Percentiles rank a stretch among this genome's conserved stretches.
Conservation (phyloP, 176 grass and related monocot genomes). For the Elaeis guineensis region DNA sequence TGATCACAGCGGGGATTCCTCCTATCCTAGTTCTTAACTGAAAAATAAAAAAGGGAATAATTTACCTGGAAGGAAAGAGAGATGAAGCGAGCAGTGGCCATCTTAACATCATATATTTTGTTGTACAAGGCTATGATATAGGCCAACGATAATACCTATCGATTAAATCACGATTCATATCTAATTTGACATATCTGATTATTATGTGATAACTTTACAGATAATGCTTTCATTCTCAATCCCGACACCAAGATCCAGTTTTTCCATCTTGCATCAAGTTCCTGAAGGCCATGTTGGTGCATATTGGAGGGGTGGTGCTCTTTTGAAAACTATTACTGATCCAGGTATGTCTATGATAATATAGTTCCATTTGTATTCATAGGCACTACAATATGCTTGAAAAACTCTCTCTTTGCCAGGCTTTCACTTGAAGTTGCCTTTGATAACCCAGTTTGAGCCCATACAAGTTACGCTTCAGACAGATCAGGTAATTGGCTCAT, state of each 20-base stretch:
- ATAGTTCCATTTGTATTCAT: not conserved
- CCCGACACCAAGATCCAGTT: slow-evolving; percentile 22
- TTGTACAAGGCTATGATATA: too few species aligned
- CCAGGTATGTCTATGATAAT: slow-evolving; percentile 43
- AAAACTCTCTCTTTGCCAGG: slow-evolving; percentile 27
- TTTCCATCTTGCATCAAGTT: slow-evolving; percentile 79
- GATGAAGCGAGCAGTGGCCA: too few species aligned
- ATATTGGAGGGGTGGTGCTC: slow-evolving; percentile 97
- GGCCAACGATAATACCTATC: too few species aligned
- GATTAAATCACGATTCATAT: too few species aligned
- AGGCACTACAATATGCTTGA: too few species aligned
- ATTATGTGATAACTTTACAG: slow-evolving; percentile 24
- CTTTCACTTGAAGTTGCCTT: slow-evolving; percentile 92
- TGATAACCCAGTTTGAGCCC: slow-evolving; percentile 82
- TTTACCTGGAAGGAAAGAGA: too few species aligned
- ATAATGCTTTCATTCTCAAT: slow-evolving; percentile 46
- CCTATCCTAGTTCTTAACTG: too few species aligned
- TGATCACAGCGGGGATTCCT: too few species aligned
- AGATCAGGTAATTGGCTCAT: slow-evolving; percentile 55
- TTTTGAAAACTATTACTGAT: slow-evolving; percentile 79
- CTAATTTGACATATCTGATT: too few species aligned
- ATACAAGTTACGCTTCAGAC: slow-evolving; percentile 99
- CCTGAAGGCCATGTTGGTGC: slow-evolving; percentile 98
- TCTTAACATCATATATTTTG: too few species aligned
- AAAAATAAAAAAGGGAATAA: too few species aligned